Percentiles rank a stretch among this genome's conserved stretches.
phyloP scores from a whole-genome alignment of 23 red algal genomes.

The Agarophyton chilense region DNA sequence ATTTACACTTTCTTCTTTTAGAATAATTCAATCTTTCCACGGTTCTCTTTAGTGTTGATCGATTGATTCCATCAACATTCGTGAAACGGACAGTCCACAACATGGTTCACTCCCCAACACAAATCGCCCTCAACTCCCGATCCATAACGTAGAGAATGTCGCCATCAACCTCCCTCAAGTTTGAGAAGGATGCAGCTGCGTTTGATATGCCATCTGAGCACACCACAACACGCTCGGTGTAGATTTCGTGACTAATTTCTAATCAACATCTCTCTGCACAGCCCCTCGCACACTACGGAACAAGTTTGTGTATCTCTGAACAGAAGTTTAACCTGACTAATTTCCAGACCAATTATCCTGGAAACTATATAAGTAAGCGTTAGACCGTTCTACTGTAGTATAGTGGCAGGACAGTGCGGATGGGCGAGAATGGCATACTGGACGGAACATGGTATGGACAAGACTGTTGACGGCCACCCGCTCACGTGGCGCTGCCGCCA shows the following conservation, averaged over 20 bases:
- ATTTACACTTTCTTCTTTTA: not conserved
- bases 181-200: not conserved
- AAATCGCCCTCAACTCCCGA: not conserved
- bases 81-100: not conserved
- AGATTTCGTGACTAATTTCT: not conserved
- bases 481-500: too few relatives aligned
- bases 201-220: not conserved
- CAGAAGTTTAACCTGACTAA: not conserved
- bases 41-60: not conserved
- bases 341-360: not conserved
- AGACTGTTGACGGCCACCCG: too few relatives aligned
- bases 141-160: not conserved
- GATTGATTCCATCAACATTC: not conserved
- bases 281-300: not conserved
- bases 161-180: not conserved
- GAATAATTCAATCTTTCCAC: not conserved
- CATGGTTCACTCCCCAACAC: not conserved
- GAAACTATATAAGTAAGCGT: not conserved
- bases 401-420: too few relatives aligned
- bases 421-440: too few relatives aligned
- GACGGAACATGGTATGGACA: too few relatives aligned
- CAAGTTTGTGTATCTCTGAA: not conserved
- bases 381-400: not conserved
- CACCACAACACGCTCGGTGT: not conserved
- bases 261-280: not conserved